These are phyloP conservation scores for Mortierella alpina DNA, from an alignment of 192 early-diverging fungal genomes.

Conservation along the genomic window DNA sequence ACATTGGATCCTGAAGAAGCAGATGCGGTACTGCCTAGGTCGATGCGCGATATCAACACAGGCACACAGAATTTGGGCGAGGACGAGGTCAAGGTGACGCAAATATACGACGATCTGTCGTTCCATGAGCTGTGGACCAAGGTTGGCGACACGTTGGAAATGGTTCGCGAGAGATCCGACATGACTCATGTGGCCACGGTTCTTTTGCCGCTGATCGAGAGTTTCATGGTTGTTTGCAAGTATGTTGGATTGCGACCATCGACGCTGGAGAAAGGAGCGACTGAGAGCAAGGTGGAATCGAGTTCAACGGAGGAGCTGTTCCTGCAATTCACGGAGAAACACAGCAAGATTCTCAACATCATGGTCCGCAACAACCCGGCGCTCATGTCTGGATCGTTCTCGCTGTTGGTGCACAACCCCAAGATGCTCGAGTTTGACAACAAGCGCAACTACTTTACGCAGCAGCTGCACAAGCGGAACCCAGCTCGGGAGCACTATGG, in stretches of 20 bases:
- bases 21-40: slow-evolving; percentile 43
- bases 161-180: slow-evolving; percentile 81
- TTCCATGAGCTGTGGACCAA: slow-evolving; percentile 82
- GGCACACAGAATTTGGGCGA: slow-evolving; percentile 40
- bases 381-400: slow-evolving; percentile 96
- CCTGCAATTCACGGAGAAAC: slow-evolving; percentile 89
- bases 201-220: slow-evolving; percentile 93
- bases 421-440: slow-evolving; percentile 99
- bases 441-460: slow-evolving; percentile 97
- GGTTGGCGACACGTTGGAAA: slow-evolving; percentile 77
- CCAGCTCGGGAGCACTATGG: slow-evolving; percentile 70
- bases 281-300: slow-evolving; percentile 13
- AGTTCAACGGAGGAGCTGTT: slow-evolving; percentile 78
- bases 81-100: slow-evolving; percentile 61
- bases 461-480: slow-evolving; percentile 91
- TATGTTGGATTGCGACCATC: slow-evolving; percentile 70
- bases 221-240: slow-evolving; percentile 98
- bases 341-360: slow-evolving; percentile 95
- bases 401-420: slow-evolving; percentile 94
- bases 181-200: slow-evolving; percentile 93
- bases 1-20: slow-evolving; percentile 56
- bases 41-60: slow-evolving; percentile 55
- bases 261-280: slow-evolving; percentile 52
- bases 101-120: slow-evolving; percentile 62
- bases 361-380: slow-evolving; percentile 98